Evolutionary conservation across 2,329 filamentous ascomycete species (phyloP).

Genomic region (Sphaceloma murrayae): DNA sequence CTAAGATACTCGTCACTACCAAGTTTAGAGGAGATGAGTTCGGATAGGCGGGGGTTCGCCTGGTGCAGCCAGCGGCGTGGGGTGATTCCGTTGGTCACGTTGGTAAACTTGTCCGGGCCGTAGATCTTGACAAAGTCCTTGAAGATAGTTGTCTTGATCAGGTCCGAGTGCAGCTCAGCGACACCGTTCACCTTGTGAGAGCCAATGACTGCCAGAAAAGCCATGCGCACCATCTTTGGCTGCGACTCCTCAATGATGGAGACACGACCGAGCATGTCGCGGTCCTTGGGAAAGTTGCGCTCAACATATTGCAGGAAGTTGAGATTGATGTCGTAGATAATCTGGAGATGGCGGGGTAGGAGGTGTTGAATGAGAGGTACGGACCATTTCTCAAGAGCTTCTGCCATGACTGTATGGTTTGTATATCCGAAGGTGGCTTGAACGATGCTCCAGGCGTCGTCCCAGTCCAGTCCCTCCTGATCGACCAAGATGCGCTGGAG

Average conservation of each 20-base stretch:
- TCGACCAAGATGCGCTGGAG: conserved; percentile 88
- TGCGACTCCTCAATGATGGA: conserved; percentile 96
- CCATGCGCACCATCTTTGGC: conserved; percentile 98
- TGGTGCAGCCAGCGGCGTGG: conserved; percentile 95
- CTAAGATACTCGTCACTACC: conserved; percentile 79
- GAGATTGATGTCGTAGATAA: conserved; percentile 97
- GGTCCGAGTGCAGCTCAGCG: conserved; percentile 90
- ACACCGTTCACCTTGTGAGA: conserved; percentile 99
- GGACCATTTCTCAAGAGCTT: conserved; percentile 97
- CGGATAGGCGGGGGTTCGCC: conserved; percentile 85
- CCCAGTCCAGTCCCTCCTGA: conserved; percentile 83
- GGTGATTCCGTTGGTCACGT: conserved; percentile 97
- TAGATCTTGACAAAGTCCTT: conserved; percentile 96
- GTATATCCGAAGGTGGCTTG: conserved; percentile 78
- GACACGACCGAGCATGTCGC: conserved; percentile 75
- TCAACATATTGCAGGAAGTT: conserved; percentile 88
- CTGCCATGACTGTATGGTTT: conserved; percentile 94
- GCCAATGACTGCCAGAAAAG: conserved; percentile 84
- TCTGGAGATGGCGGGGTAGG: conserved; percentile 85
- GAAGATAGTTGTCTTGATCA: conserved; percentile 99
- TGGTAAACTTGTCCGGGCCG: conserved; percentile 94
- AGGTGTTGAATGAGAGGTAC: conserved; percentile 87
- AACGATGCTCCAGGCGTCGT: conserved; percentile 72
- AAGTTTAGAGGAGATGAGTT: conserved; percentile 82
- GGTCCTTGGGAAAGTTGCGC: conserved; percentile 78